A percentile compares a stretch with the other conserved stretches of the same genome.
Evolutionary conservation across 768 basidiomycete species (phyloP).

Genomic region (Leccinum broughii): DNA sequence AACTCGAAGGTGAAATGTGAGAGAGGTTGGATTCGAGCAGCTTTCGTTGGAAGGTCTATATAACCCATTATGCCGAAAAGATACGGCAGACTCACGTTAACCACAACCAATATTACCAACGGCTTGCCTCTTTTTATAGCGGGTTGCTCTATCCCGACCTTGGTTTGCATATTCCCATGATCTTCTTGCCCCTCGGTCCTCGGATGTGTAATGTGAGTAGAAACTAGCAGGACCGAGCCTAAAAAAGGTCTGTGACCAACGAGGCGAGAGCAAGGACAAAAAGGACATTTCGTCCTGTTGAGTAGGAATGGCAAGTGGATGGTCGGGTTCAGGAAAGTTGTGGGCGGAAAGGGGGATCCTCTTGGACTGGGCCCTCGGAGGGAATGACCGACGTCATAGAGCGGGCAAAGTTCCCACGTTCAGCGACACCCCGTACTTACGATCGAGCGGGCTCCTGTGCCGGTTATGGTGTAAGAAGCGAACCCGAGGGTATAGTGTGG

Average conservation of each 20-base stretch:
- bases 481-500: slow-evolving; percentile 3
- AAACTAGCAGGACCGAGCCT: not conserved
- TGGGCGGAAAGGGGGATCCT: not conserved
- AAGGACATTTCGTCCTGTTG: not conserved
- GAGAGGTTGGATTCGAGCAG: not conserved
- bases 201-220: not conserved
- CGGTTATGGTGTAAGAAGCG: slow-evolving; percentile 2
- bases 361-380: not conserved
- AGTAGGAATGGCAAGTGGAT: no score
- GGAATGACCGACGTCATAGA: not conserved
- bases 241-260: not conserved
- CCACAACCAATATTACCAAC: not conserved
- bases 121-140: no score
- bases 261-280: not conserved
- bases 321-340: not conserved
- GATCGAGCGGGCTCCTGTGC: not conserved
- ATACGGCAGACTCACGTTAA: not conserved
- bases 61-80: not conserved
- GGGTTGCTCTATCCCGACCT: not conserved
- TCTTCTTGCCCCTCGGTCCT: not conserved
- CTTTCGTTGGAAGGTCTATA: no score
- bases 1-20: not conserved
- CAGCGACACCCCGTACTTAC: not conserved
- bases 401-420: not conserved
- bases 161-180: not conserved